Conservation (phyloP, 345 rosid genomes). For the Eucalyptus caleyi region DNA sequence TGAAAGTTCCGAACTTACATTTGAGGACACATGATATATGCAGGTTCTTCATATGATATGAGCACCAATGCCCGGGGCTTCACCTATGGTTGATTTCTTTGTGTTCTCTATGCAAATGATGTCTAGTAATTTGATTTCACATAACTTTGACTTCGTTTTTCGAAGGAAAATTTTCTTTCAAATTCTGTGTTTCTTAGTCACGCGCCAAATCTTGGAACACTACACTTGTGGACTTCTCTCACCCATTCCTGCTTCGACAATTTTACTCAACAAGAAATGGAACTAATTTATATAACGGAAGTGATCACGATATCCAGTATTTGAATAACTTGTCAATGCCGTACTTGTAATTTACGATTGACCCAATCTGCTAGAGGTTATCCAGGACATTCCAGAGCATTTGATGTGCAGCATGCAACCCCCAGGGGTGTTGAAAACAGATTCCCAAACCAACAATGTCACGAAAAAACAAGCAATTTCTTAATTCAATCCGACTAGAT, state of each 20-base stretch:
- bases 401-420: not conserved
- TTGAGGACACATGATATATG: not conserved
- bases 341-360: not conserved
- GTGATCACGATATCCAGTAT: not conserved
- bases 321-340: not conserved
- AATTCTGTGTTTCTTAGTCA: not conserved
- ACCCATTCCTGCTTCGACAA: not conserved
- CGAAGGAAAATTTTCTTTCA: not conserved
- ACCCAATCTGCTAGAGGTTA: not conserved
- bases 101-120: not conserved
- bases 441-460: not conserved
- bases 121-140: not conserved
- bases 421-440: not conserved
- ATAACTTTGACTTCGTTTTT: not conserved
- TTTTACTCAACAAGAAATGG: not conserved
- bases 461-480: no score
- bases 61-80: not conserved
- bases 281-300: not conserved
- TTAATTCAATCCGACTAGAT: no score
- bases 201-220: not conserved
- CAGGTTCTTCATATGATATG: not conserved
- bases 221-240: not conserved
- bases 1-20: not conserved
- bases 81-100: not conserved
- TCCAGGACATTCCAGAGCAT: not conserved